phyloP scores from a whole-genome alignment of 306 rosid species.

The Lablab purpureus region DNA sequence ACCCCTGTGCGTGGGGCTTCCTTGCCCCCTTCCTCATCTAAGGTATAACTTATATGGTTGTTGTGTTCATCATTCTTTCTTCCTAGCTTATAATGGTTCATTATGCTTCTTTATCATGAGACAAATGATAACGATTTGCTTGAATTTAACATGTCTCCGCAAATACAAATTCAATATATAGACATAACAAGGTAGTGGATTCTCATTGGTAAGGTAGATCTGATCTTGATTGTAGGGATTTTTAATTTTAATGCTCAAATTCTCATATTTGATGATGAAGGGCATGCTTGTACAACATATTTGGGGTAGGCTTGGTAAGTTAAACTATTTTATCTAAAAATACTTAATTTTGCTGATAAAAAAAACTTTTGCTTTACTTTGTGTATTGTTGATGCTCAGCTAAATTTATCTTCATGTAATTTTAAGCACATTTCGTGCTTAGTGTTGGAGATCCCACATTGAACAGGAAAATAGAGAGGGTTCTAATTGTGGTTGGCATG shows the following conservation, averaged over 20 bases:
- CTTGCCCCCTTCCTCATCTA: slow-evolving; percentile 53
- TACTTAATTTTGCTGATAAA: not conserved
- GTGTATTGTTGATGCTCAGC: not conserved
- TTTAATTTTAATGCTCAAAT: not conserved
- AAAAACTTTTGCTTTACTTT: slow-evolving; percentile 16
- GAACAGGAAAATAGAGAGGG: too few relatives aligned
- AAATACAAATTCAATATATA: not conserved
- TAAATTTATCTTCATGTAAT: not conserved
- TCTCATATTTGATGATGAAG: slow-evolving; percentile 5
- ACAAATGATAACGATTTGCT: slow-evolving; percentile 27
- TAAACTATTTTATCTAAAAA: slow-evolving; percentile 2
- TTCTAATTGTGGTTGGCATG: too few relatives aligned
- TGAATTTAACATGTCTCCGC: slow-evolving; percentile 23
- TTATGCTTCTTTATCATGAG: slow-evolving; percentile 17
- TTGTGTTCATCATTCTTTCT: slow-evolving; percentile 35
- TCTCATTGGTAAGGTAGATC: slow-evolving; percentile 28
- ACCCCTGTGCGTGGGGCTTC: slow-evolving; percentile 50
- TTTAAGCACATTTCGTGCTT: slow-evolving; percentile 22
- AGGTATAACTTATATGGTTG: slow-evolving; percentile 54
- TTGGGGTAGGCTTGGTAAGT: slow-evolving; percentile 14
- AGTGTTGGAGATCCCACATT: too few relatives aligned
- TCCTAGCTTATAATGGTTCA: slow-evolving; percentile 32
- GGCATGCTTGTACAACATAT: slow-evolving; percentile 11
- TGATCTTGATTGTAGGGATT: not conserved
- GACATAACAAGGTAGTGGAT: slow-evolving; percentile 21